Evolutionary conservation across 768 basidiomycete species (phyloP).

Genomic region (Agaricus sinodeliciosus): DNA sequence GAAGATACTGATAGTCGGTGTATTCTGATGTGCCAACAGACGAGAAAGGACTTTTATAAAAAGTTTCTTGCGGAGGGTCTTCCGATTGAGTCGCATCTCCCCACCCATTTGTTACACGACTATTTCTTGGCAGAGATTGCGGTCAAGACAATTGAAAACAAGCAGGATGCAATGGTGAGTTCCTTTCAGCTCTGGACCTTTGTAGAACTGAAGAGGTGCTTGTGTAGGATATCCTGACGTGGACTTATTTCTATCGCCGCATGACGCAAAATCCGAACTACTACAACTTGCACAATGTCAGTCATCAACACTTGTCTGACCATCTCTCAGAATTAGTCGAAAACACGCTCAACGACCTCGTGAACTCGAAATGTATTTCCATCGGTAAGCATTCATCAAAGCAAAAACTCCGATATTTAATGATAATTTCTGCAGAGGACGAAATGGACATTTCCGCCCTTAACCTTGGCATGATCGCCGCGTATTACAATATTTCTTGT

Average conservation of each 20-base stretch:
- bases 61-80: constrained; percentile 97
- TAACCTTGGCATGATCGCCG: constrained; percentile 98
- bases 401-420: background rate
- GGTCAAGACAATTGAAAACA: constrained; percentile 98
- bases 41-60: constrained; percentile 97
- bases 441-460: constrained; percentile 90
- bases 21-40: constrained; percentile 96
- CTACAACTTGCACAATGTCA: constrained; percentile 92
- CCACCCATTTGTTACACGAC: constrained; percentile 87
- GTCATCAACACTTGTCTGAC: constrained; percentile 91
- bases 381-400: constrained; percentile 49
- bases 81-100: constrained; percentile 92
- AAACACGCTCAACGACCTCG: constrained; percentile 83
- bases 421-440: constrained; percentile 47
- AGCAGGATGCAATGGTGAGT: constrained; percentile 89
- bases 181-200: background rate
- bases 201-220: background rate
- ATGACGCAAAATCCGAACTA: constrained; percentile 98
- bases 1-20: constrained; percentile 90
- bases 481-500: constrained; percentile 94
- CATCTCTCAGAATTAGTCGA: constrained; percentile 96
- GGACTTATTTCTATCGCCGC: constrained; percentile 97
- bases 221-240: constrained; percentile 86
- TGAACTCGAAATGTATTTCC: constrained; percentile 90
- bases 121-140: constrained; percentile 98